Base-by-base conservation (phyloP, 306 rosid genomes). In the Corylus americana region DNA sequence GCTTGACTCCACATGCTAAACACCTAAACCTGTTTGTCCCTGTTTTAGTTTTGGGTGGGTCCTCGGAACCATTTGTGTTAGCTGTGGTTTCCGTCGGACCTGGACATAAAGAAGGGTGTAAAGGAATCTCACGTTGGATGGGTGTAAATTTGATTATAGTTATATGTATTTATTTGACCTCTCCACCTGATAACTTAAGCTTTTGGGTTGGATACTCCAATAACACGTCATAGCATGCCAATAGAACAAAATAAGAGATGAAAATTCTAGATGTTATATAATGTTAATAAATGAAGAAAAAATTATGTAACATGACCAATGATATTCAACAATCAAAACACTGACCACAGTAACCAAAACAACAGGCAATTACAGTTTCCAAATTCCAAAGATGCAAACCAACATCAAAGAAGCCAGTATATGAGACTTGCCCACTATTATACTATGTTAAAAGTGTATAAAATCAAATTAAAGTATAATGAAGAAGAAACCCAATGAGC, bases 401-500 rank as follows among this genome's bases (percentile, higher is more conserved):
- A 64, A 59, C 11, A 35, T 64, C 11, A 39, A 37, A 64, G 22
- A 35, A 16, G 70, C 70, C 35, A 5, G 42, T 2, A 12, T 17
- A 0, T 57, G 59, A 22, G 22, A 74, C 45, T 57, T 57, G 69
- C 13, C 64, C 18, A 47, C 55, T 14, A 53, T 20, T 27, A 61
- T 4, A 51, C 18, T 1, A 14, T 39, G 5, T 47, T 44, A 6
- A 79, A 31, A 70, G 74, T 18, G 11, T 54, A 74, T 61, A 75
- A 55, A 74, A 79, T 50, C 42, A 73, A 13, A 48, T 44, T 44
- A 35, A 44, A 35, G 45, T 37, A 66, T 44, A 35, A 67, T 63
- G 62, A 81, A 57, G 14, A 18, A 78, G 67, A 76, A 83, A 68
- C 44, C 70, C 61, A 76, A 79, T 42, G 55, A 77, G 66, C 47